Evolutionary conservation across 2,329 filamentous ascomycete species (phyloP), one percentile per base, ranked within the genome.

Genomic region (Gliomastix tumulicola): DNA sequence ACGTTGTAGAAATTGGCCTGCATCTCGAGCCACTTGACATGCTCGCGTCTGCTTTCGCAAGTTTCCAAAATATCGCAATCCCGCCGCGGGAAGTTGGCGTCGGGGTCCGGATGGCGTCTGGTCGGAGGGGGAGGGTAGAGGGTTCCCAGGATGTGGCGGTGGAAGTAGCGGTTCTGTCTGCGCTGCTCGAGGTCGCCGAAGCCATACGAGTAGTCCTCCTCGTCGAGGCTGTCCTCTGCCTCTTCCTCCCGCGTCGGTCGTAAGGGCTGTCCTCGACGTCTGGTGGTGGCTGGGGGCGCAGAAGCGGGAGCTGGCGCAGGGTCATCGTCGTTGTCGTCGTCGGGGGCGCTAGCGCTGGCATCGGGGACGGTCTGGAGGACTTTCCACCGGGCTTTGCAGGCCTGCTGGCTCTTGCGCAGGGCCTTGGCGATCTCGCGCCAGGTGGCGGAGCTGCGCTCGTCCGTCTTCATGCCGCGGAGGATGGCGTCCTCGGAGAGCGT

Each of bases 1-100:
- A 49, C 58, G 39, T 68, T 66, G 47, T 53, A 61, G 37, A 68
- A 66, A 34, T 57, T 59, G 21, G 63, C 60, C 41, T 69, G 65
- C 49, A 67, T 59, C 41, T 66, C 57, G 1, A 66, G 49, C 59
- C 61, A 67, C 18, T 52, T 53, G 20, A 49, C 49, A 16, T 42
- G 47, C 32, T 55, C 51, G 25, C 55, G 50, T 35, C 53, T 51
- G 40, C 52, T 55, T 20, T 61, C 55, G 3, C 63, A 44, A 7
- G 55, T 38, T 3, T 52, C 60, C 5, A 68, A 53, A 5, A 65
- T 47, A 12, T 51, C 46, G 22, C 56, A 58, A 41, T 65, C 60
- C 16, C 43, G 44, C 34, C 48, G 40, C 34, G 46, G 44, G 22
- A 57, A 51, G 43, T 48, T 37, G 17, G 42, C 45, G 21, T 56